phyloP scores from a whole-genome alignment of 768 basidiomycete genomes.

The Russula dissimulans region DNA sequence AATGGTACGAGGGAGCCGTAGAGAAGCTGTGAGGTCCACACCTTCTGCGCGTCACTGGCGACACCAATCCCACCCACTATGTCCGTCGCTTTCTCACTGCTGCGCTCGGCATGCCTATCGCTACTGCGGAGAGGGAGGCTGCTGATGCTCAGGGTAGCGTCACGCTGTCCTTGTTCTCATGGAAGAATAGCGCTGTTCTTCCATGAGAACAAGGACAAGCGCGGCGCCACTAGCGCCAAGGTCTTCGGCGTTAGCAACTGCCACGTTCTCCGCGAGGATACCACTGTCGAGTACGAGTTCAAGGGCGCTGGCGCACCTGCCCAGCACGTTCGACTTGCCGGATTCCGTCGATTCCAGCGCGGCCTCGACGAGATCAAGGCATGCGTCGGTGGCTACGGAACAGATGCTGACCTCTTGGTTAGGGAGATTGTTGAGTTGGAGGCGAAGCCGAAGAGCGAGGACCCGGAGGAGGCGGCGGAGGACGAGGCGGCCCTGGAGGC shows the following conservation, averaged over 20 bases:
- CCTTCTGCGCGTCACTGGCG: neutral
- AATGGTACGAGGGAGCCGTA: neutral
- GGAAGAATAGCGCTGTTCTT: neutral
- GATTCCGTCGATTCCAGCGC: neutral
- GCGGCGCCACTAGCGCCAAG: constrained; percentile 23
- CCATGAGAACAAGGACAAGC: constrained; percentile 7
- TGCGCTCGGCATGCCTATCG: neutral
- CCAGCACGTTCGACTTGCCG: neutral
- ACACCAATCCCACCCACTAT: neutral
- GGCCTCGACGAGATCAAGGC: neutral
- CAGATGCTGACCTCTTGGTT: neutral
- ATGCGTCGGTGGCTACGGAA: neutral
- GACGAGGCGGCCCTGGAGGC: neutral
- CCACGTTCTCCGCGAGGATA: constrained; percentile 25
- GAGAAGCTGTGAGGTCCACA: neutral
- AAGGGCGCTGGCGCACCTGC: neutral
- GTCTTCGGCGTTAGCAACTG: constrained; percentile 25
- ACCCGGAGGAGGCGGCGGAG: neutral
- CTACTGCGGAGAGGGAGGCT: neutral
- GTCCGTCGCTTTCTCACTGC: neutral
- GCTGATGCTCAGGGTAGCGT: neutral
- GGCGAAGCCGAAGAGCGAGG: neutral
- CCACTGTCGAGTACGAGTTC: constrained; percentile 17
- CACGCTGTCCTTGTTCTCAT: neutral
- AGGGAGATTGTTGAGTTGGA: neutral